Conservation (phyloP, 139 green algal species). For the Volvox africanus region DNA sequence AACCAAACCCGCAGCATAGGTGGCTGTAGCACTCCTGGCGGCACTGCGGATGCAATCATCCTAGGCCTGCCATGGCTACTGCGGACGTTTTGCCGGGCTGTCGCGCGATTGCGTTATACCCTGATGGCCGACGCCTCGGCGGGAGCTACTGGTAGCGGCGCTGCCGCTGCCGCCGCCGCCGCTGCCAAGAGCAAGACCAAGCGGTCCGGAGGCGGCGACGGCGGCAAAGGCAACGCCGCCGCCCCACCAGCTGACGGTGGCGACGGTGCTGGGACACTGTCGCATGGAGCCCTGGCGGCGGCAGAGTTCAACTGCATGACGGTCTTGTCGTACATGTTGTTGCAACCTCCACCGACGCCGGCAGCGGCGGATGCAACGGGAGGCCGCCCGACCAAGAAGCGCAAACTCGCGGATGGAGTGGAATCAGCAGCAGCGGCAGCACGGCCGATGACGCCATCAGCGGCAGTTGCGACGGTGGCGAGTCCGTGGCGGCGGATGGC, state of each 20-base stretch:
- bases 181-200: neutral
- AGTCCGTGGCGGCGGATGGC: neutral
- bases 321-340: slow-evolving; percentile 34
- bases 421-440: neutral
- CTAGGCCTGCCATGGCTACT: slow-evolving; percentile 44
- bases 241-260: neutral
- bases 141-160: neutral
- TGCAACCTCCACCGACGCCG: neutral
- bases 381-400: slow-evolving; percentile 12
- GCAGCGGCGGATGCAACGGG: neutral
- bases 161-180: too few relatives aligned
- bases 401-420: neutral
- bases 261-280: neutral
- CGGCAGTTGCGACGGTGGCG: too few relatives aligned
- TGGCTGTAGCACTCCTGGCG: neutral
- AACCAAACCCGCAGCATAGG: neutral
- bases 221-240: neutral
- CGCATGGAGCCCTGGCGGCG: neutral
- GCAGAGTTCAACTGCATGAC: slow-evolving; percentile 49
- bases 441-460: neutral
- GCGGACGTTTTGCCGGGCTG: neutral
- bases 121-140: slow-evolving; percentile 6
- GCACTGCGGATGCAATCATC: neutral
- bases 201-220: neutral
- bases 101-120: neutral